Conservation (phyloP, 2,329 filamentous ascomycete species). For the Parascedosporium putredinis region DNA sequence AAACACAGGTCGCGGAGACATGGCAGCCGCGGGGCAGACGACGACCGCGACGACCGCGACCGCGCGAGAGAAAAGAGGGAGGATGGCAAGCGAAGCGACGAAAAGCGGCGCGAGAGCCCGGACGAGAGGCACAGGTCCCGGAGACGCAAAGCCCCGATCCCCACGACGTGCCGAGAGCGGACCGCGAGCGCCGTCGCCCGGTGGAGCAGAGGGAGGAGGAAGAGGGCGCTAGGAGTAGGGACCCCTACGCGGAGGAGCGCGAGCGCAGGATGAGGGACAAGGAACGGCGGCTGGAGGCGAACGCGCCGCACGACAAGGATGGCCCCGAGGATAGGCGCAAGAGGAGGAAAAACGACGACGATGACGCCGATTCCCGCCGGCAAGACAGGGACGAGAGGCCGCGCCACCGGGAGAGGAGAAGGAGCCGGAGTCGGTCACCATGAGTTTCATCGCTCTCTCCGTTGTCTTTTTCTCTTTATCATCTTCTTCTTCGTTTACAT, state of each 20-base stretch:
- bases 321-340: slow-evolving; percentile 15
- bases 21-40: too few species aligned
- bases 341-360: slow-evolving; percentile 10
- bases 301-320: slow-evolving; percentile 15
- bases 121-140: not conserved
- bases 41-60: slow-evolving; percentile 14
- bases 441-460: not conserved
- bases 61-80: slow-evolving; percentile 17
- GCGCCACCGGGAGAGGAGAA: slow-evolving; percentile 9
- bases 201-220: not conserved
- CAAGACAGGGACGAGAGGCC: slow-evolving; percentile 21
- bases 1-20: slow-evolving; percentile 30
- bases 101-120: slow-evolving; percentile 7
- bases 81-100: slow-evolving; percentile 10
- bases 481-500: too few species aligned
- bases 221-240: slow-evolving; percentile 9
- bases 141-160: too few species aligned
- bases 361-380: slow-evolving; percentile 12
- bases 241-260: slow-evolving; percentile 11
- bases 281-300: slow-evolving; percentile 18
- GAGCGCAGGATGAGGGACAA: slow-evolving; percentile 9
- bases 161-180: too few species aligned
- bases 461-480: too few species aligned
- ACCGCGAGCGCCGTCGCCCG: too few species aligned
- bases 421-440: slow-evolving; percentile 2